Evolutionary conservation across 192 early-diverging fungal genomes (phyloP).

Genomic region (Cetraspora pellucida): DNA sequence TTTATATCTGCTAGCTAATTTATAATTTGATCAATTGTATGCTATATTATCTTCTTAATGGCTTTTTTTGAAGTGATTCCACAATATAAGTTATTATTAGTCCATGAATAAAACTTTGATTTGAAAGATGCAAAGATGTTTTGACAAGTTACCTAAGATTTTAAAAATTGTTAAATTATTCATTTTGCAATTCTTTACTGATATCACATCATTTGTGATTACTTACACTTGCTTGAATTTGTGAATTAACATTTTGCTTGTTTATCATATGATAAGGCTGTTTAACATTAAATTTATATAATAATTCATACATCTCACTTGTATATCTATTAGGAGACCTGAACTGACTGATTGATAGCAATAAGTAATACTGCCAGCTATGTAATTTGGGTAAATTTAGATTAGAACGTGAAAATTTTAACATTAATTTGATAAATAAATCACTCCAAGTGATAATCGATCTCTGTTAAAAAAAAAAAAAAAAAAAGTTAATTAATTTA

Average conservation of each 20-base stretch:
- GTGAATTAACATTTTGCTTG: not conserved
- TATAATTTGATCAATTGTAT: not conserved
- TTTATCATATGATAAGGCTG: not conserved
- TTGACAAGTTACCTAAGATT: not conserved
- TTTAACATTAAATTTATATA: not conserved
- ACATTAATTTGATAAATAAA: not conserved
- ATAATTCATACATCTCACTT: not conserved
- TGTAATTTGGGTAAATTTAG: not conserved
- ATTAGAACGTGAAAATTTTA: not conserved
- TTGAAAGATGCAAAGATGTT: not conserved
- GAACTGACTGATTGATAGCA: not conserved
- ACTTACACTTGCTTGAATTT: not conserved
- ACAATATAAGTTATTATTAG: not conserved
- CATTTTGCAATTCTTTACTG: too few relatives aligned
- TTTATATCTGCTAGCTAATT: not conserved
- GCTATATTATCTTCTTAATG: not conserved
- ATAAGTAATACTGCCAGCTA: not conserved
- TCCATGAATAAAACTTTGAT: not conserved
- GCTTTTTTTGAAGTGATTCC: not conserved
- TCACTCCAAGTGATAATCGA: not conserved
- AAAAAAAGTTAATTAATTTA: too few relatives aligned
- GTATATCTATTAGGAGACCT: not conserved
- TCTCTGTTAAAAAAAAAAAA: not conserved
- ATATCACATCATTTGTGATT: not conserved
- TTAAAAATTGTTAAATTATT: not conserved